Conservation (phyloP, 768 basidiomycete species). For the Candolleomyces aberdarensis region DNA sequence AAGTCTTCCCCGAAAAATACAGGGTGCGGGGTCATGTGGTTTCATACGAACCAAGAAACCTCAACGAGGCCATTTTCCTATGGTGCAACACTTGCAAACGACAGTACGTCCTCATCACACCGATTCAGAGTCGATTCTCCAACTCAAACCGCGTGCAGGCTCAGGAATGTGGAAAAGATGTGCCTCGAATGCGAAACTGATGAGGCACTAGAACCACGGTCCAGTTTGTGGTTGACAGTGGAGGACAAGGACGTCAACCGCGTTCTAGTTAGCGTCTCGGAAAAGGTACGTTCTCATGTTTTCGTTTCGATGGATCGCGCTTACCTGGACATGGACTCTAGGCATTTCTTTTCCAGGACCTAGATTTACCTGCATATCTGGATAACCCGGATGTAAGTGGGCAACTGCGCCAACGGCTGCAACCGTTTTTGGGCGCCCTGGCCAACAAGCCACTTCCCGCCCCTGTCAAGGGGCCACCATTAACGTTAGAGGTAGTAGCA, state of each 20-base stretch:
- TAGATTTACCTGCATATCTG: constrained; percentile 22
- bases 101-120: constrained; percentile 34
- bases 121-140: neutral
- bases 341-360: constrained; percentile 42
- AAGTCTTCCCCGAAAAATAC: constrained; percentile 35
- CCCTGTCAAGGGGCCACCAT: neutral
- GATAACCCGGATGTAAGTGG: neutral
- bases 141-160: constrained; percentile 28
- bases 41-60: constrained; percentile 52
- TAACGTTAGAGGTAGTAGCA: constrained; percentile 1
- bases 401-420: neutral
- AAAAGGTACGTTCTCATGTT: constrained; percentile 31
- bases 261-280: constrained; percentile 46
- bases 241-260: constrained; percentile 45
- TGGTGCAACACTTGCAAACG: constrained; percentile 52
- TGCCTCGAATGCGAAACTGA: constrained; percentile 44
- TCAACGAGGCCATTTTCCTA: constrained; percentile 45
- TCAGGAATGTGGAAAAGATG: constrained; percentile 36
- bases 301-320: neutral
- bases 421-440: neutral
- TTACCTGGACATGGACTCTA: constrained; percentile 15
- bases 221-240: constrained; percentile 46
- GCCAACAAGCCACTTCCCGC: neutral
- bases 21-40: constrained; percentile 46
- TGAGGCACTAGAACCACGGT: constrained; percentile 41